Percentiles rank a stretch among this genome's conserved stretches.
Evolutionary conservation across 768 basidiomycete species (phyloP).

Genomic region (Lentinula sp.): DNA sequence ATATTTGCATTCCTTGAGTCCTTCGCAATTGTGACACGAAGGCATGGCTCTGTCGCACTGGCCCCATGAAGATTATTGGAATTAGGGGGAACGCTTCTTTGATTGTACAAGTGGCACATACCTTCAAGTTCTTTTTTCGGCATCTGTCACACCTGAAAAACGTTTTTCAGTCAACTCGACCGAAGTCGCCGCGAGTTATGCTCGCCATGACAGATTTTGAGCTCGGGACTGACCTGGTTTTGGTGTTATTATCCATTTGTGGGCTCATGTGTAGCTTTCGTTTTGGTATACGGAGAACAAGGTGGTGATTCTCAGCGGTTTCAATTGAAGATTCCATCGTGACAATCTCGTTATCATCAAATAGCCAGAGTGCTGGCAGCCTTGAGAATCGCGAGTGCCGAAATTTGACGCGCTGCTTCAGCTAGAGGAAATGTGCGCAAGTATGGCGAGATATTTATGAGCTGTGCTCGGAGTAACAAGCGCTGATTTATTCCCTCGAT

Average conservation of each 20-base stretch:
- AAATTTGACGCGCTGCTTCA: neutral
- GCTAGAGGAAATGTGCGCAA: neutral
- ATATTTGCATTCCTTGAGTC: conserved; percentile 4
- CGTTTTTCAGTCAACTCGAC: neutral
- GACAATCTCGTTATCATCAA: conserved; percentile 7
- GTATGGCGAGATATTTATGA: neutral
- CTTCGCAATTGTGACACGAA: conserved; percentile 1
- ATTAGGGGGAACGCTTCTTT: conserved; percentile 4
- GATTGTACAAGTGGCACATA: conserved; percentile 1
- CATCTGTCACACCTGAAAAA: conserved; percentile 4
- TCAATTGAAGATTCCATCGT: conserved; percentile 5
- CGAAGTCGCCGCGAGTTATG: neutral
- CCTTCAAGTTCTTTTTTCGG: conserved; percentile 5
- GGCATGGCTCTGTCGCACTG: conserved; percentile 6
- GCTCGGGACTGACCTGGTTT: neutral
- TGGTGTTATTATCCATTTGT: neutral
- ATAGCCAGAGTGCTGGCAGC: neutral
- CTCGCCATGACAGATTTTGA: no score
- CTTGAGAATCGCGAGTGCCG: neutral
- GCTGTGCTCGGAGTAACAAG: neutral
- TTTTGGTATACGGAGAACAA: conserved; percentile 4
- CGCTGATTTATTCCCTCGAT: neutral
- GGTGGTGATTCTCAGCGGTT: conserved; percentile 4
- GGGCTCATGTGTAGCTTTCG: neutral
- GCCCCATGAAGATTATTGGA: neutral